Percentiles rank a stretch among this genome's conserved stretches.
phyloP scores from a whole-genome alignment of 495 filamentous ascomycete genomes.

The Aspergillus sclerotioniger region DNA sequence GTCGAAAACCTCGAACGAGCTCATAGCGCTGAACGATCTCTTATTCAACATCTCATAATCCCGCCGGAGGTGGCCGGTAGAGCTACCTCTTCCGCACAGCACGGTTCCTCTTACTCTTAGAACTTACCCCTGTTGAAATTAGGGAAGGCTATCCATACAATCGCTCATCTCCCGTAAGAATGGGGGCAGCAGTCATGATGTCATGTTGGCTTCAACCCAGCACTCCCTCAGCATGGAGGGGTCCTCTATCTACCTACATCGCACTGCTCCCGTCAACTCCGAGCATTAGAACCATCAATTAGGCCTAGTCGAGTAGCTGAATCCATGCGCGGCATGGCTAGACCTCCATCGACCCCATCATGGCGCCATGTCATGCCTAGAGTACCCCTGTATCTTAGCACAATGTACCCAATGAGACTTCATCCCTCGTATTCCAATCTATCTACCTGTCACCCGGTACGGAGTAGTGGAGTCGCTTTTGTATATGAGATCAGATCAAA shows the following conservation, averaged over 20 bases:
- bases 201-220: background rate
- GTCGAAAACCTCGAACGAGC: background rate
- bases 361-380: background rate
- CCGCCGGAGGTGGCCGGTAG: background rate
- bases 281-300: background rate
- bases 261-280: background rate
- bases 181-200: constrained; percentile 3
- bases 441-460: background rate
- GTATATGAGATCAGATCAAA: background rate
- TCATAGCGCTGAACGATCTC: constrained; percentile 5
- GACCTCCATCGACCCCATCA: background rate
- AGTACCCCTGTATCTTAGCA: background rate
- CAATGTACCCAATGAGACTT: background rate
- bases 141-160: background rate
- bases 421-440: background rate
- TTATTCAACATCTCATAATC: constrained; percentile 5
- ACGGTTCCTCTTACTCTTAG: too few relatives aligned
- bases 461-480: background rate
- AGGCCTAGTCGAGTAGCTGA: background rate
- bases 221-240: background rate
- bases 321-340: background rate
- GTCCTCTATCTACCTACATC: background rate
- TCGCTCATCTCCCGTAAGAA: background rate
- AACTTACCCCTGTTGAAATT: too few relatives aligned
- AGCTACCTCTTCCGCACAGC: too few relatives aligned